Conservation (phyloP, 768 basidiomycete genomes). For the Naganishia antarctica region DNA sequence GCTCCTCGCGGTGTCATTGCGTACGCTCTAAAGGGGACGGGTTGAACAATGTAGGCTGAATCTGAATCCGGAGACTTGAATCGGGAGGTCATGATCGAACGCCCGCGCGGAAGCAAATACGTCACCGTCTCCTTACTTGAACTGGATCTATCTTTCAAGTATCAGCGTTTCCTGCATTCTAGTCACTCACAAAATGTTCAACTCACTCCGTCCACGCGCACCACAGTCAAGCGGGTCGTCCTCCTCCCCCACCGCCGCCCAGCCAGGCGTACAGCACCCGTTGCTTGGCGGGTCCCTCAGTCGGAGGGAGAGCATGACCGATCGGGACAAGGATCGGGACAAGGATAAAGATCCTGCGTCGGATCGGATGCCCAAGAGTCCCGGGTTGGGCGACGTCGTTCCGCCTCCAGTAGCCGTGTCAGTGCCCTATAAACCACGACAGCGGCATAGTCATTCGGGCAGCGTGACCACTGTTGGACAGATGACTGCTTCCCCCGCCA, state of each 20-base stretch:
- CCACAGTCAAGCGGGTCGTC: slow-evolving; percentile 31
- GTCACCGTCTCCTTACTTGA: neutral
- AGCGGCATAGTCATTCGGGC: slow-evolving; percentile 34
- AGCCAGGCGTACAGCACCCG: slow-evolving; percentile 22
- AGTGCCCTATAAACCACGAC: slow-evolving; percentile 45
- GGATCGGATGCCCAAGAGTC: neutral
- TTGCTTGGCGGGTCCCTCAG: slow-evolving; percentile 35
- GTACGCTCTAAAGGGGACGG: too few species aligned
- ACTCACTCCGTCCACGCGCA: slow-evolving; percentile 35
- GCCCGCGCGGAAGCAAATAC: neutral
- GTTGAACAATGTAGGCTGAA: neutral
- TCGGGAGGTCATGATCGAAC: neutral
- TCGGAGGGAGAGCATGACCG: slow-evolving; percentile 11
- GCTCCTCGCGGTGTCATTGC: slow-evolving; percentile 14
- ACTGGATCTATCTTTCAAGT: neutral
- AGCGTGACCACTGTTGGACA: slow-evolving; percentile 21
- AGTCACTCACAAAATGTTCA: slow-evolving; percentile 31
- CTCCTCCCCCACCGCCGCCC: slow-evolving; percentile 36
- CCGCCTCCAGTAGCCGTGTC: neutral
- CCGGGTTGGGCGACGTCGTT: neutral
- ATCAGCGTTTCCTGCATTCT: neutral
- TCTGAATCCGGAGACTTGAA: neutral
- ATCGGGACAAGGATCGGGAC: slow-evolving; percentile 5
- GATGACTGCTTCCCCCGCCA: neutral
- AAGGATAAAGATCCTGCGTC: neutral